Evolutionary conservation across 1,284 basidiomycete species (phyloP).

Genomic region (Sporisorium graminicola): DNA sequence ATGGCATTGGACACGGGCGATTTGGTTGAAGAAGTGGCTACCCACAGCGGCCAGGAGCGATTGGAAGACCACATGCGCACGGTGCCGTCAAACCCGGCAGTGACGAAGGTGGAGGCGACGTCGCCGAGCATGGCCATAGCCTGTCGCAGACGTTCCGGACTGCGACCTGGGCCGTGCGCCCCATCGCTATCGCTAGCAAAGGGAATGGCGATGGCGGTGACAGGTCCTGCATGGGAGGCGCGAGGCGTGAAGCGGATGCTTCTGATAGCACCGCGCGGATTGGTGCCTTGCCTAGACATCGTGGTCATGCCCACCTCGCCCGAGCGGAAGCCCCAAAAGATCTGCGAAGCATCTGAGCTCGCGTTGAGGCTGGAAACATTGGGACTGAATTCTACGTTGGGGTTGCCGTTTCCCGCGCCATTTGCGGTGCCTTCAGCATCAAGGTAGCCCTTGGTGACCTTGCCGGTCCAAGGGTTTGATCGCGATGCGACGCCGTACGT

Average conservation of each 20-base stretch:
- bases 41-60: constrained; percentile 58
- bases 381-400: constrained; percentile 81
- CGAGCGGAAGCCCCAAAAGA: constrained; percentile 81
- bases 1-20: constrained; percentile 27
- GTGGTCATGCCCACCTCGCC: constrained; percentile 79
- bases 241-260: constrained; percentile 53
- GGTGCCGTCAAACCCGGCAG: constrained; percentile 63
- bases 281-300: constrained; percentile 62
- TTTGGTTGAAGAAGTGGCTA: constrained; percentile 28
- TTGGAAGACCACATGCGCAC: constrained; percentile 62
- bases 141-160: constrained; percentile 57
- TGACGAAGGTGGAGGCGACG: constrained; percentile 60
- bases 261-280: constrained; percentile 59
- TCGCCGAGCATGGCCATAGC: constrained; percentile 58
- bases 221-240: constrained; percentile 50
- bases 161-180: constrained; percentile 58
- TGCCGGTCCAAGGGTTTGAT: constrained; percentile 78
- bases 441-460: constrained; percentile 78
- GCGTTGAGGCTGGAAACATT: constrained; percentile 75
- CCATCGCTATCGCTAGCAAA: constrained; percentile 58
- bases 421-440: constrained; percentile 76
- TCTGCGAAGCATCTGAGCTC: constrained; percentile 78
- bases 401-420: constrained; percentile 79
- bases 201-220: constrained; percentile 58
- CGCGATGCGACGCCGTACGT: constrained; percentile 81